A percentile compares a stretch with the other conserved stretches of the same genome.
Evolutionary conservation across 192 early-diverging fungal genomes (phyloP).

Genomic region (Podila verticillata): DNA sequence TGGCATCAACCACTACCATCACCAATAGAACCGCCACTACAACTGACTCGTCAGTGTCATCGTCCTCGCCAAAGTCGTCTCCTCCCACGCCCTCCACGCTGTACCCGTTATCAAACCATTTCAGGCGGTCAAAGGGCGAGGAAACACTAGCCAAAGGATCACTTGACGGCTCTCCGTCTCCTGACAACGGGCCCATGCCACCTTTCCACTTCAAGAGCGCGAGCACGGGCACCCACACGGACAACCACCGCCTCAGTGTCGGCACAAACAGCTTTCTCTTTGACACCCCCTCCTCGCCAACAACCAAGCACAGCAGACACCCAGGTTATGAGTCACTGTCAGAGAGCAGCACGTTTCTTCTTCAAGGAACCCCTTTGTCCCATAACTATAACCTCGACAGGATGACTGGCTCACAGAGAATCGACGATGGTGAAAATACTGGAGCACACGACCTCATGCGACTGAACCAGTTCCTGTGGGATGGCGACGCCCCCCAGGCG

Average conservation of each 20-base stretch:
- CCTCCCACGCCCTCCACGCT: not conserved
- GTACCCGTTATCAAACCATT: too few species aligned
- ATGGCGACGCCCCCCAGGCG: not conserved
- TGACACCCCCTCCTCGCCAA: not conserved
- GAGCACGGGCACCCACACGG: constrained; percentile 2
- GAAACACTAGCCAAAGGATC: not conserved
- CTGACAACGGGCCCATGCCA: constrained; percentile 4
- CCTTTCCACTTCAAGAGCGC: constrained; percentile 40
- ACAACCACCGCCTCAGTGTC: not conserved
- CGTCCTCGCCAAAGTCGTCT: not conserved
- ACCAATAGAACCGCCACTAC: not conserved
- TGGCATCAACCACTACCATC: not conserved
- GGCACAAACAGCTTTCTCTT: not conserved
- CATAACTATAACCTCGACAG: not conserved
- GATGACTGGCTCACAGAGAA: not conserved
- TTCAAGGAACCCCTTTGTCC: not conserved
- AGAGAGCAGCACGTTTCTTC: not conserved
- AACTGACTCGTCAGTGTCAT: not conserved
- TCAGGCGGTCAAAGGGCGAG: not conserved
- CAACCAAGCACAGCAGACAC: constrained; percentile 1
- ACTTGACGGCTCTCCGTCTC: not conserved
- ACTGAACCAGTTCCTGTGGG: not conserved
- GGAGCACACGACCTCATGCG: not conserved
- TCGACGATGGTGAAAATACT: not conserved
- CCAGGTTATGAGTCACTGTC: not conserved